phyloP scores from a whole-genome alignment of 2,329 filamentous ascomycete genomes.

The Aspergillus pseudotamarii region DNA sequence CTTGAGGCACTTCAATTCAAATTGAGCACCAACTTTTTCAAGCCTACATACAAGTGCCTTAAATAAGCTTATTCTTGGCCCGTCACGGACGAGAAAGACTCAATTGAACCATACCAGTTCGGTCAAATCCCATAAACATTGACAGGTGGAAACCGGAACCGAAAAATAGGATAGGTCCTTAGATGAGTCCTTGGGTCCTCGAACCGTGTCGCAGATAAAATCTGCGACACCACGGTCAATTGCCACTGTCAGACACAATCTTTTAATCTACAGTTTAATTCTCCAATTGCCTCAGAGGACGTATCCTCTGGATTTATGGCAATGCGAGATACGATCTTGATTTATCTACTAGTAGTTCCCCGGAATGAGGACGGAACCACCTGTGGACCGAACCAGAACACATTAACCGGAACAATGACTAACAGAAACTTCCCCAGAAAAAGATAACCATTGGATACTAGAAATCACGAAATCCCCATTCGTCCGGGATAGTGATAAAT shows the following conservation, averaged over 20 bases:
- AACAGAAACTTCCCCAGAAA: slow-evolving; percentile 6
- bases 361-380: background rate
- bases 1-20: background rate
- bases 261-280: background rate
- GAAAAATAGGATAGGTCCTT: background rate
- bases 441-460: background rate
- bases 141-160: background rate
- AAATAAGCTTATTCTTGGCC: background rate
- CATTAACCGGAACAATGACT: slow-evolving; percentile 3
- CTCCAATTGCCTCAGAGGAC: background rate
- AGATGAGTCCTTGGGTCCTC: background rate
- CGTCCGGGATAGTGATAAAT: slow-evolving; percentile 1
- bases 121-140: background rate
- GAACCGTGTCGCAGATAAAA: background rate
- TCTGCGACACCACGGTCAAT: background rate
- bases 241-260: background rate
- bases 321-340: background rate
- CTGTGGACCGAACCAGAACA: background rate
- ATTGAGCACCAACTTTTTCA: background rate
- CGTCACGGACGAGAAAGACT: background rate
- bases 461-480: background rate
- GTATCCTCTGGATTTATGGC: background rate
- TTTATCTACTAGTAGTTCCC: background rate
- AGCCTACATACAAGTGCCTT: background rate
- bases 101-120: background rate